A percentile compares a stretch with the other conserved stretches of the same genome.
Conservation (phyloP, 495 filamentous ascomycete species). For the Oleoguttula mirabilis region DNA sequence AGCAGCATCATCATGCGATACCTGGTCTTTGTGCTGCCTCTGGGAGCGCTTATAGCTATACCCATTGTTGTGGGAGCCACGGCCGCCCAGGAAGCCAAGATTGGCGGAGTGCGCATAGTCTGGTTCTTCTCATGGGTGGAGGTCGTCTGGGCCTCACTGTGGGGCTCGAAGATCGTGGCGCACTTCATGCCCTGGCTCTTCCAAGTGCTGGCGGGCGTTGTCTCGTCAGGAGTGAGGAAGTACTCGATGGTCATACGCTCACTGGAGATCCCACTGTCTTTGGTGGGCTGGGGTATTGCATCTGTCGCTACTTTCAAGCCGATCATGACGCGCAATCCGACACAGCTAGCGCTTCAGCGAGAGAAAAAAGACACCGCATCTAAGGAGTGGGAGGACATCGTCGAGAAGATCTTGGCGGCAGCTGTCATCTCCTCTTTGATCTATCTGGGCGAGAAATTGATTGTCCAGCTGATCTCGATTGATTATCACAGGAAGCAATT, state of each 20-base stretch:
- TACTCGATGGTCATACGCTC: conserved; percentile 71
- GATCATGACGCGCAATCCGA: conserved; percentile 43
- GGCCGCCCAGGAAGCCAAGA: conserved; percentile 37
- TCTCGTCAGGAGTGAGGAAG: conserved; percentile 83
- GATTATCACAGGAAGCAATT: conserved; percentile 93
- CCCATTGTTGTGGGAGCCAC: conserved; percentile 69
- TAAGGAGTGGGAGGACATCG: conserved; percentile 44
- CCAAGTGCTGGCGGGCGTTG: conserved; percentile 76
- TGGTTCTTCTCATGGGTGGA: conserved; percentile 88
- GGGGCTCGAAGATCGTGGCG: conserved; percentile 74
- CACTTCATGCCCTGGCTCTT: conserved; percentile 70
- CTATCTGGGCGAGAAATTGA: conserved; percentile 64
- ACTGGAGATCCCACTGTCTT: conserved; percentile 71
- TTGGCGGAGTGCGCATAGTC: conserved; percentile 56
- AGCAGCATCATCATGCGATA: conserved; percentile 83
- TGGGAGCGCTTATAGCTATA: conserved; percentile 61
- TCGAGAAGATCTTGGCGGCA: conserved; percentile 65
- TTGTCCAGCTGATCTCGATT: conserved; percentile 88
- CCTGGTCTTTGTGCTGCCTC: conserved; percentile 72
- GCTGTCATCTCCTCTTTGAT: conserved; percentile 65
- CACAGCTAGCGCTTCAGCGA: conserved; percentile 12
- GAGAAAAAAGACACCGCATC: conserved; percentile 1
- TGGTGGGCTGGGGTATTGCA: conserved; percentile 78
- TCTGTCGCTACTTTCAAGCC: conserved; percentile 68
- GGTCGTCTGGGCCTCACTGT: conserved; percentile 55